Conservation (phyloP, 129 eudicot genomes). For the Silybum marianum region DNA sequence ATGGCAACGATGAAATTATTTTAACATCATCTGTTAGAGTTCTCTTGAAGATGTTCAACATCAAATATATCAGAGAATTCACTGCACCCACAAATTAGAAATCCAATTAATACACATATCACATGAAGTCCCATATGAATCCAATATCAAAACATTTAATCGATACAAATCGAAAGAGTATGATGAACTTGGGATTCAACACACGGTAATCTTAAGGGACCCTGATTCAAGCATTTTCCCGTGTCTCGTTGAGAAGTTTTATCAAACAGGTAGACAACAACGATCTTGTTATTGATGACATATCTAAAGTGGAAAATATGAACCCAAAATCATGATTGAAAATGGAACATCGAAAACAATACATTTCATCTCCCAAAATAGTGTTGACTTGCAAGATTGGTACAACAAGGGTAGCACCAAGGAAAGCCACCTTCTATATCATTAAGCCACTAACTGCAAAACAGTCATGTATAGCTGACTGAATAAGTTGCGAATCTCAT, state of each 20-base stretch:
- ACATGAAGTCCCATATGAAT: too few relatives aligned
- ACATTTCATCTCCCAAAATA: slow-evolving; percentile 99
- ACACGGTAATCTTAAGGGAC: not conserved
- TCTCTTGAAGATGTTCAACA: slow-evolving; percentile 84
- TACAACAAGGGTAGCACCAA: slow-evolving; percentile 93
- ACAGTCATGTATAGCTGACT: too few relatives aligned
- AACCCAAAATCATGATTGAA: not conserved
- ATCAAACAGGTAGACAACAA: slow-evolving; percentile 1
- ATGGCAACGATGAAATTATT: slow-evolving; percentile 81
- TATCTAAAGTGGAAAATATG: not conserved
- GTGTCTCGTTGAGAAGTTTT: not conserved
- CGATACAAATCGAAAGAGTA: not conserved
- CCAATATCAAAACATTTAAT: not conserved
- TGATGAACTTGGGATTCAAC: not conserved
- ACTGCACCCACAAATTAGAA: slow-evolving; percentile 50
- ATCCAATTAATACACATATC: slow-evolving; percentile 17
- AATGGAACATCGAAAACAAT: not conserved
- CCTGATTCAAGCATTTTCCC: not conserved
- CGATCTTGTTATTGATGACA: not conserved
- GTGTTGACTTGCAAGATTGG: slow-evolving; percentile 95
- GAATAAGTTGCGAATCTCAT: too few relatives aligned
- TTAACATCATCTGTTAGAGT: slow-evolving; percentile 78
- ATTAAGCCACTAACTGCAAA: too few relatives aligned
- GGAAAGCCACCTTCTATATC: too few relatives aligned
- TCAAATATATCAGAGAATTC: slow-evolving; percentile 98